These are phyloP conservation scores for Nemophila menziesii DNA, from an alignment of 257 asterid species.

Conservation along the genomic window DNA sequence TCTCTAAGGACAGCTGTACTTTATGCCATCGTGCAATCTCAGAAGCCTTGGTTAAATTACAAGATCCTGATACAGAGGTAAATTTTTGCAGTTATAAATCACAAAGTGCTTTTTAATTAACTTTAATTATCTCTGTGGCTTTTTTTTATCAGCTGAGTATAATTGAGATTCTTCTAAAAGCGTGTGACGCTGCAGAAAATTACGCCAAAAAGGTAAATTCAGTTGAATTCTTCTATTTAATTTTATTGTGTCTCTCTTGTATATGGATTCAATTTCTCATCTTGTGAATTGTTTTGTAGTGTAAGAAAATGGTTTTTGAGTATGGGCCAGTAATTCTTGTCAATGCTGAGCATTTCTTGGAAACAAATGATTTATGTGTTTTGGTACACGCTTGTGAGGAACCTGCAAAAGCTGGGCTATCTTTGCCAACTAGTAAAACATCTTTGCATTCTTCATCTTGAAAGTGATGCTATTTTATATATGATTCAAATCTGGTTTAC, in stretches of 20 bases:
- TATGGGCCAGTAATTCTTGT: constrained; percentile 64
- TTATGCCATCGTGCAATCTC: constrained; percentile 57
- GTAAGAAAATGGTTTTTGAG: constrained; percentile 79
- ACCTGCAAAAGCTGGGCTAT: constrained; percentile 12
- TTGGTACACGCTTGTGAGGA: constrained; percentile 59
- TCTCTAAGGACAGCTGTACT: constrained; percentile 49
- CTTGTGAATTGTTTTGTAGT: constrained; percentile 33
- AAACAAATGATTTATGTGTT: constrained; percentile 49
- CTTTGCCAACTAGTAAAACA: constrained; percentile 10
- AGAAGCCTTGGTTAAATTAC: constrained; percentile 63
- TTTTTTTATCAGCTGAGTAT: constrained; percentile 74
- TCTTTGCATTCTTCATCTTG: constrained; percentile 48
- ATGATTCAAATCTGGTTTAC: background rate
- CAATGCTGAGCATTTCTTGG: constrained; percentile 73
- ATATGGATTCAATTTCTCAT: constrained; percentile 1
- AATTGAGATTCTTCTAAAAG: constrained; percentile 69
- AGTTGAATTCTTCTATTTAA: background rate
- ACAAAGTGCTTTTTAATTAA: background rate
- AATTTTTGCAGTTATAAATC: background rate
- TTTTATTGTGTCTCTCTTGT: constrained; percentile 1
- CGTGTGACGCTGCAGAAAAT: constrained; percentile 46
- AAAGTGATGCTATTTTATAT: constrained; percentile 4
- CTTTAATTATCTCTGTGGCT: constrained; percentile 3
- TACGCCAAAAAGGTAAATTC: constrained; percentile 46
- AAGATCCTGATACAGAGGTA: constrained; percentile 92